These are phyloP conservation scores for Solanum virginianum DNA, from an alignment of 257 asterid genomes.

Conservation along the genomic window DNA sequence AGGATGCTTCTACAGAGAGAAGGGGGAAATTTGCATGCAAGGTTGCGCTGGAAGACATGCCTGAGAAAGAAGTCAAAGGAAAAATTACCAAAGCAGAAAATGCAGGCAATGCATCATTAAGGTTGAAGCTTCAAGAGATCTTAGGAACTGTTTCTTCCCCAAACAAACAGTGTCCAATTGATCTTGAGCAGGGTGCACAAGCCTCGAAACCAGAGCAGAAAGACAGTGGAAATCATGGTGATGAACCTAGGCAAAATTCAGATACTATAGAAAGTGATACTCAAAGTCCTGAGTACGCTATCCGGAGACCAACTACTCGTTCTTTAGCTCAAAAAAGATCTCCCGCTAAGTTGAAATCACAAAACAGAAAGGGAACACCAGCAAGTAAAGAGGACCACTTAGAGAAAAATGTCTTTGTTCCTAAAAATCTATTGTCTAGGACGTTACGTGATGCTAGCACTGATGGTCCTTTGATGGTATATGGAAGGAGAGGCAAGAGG, in stretches of 20 bases:
- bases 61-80: constrained; percentile 19
- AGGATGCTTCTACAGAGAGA: constrained; percentile 21
- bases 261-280: constrained; percentile 87
- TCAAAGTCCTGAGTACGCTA: constrained; percentile 18
- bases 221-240: constrained; percentile 15
- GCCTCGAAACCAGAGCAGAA: constrained; percentile 20
- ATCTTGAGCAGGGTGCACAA: constrained; percentile 7
- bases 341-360: constrained; percentile 18
- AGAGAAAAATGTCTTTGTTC: constrained; percentile 20
- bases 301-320: constrained; percentile 40
- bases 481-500: constrained; percentile 24
- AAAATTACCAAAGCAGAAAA: constrained; percentile 26
- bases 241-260: constrained; percentile 34
- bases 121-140: constrained; percentile 69
- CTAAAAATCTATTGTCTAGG: constrained; percentile 27
- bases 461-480: constrained; percentile 27
- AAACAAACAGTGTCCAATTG: constrained; percentile 16
- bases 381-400: constrained; percentile 17
- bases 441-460: constrained; percentile 20
- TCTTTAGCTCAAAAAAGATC: constrained; percentile 35
- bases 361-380: constrained; percentile 19
- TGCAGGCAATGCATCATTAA: constrained; percentile 45
- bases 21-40: constrained; percentile 16
- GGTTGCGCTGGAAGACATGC: constrained; percentile 23
- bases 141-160: constrained; percentile 60